Evolutionary conservation across 2,329 filamentous ascomycete species (phyloP), one percentile per base, ranked within the genome.

Genomic region (Colletotrichum acutatum): DNA sequence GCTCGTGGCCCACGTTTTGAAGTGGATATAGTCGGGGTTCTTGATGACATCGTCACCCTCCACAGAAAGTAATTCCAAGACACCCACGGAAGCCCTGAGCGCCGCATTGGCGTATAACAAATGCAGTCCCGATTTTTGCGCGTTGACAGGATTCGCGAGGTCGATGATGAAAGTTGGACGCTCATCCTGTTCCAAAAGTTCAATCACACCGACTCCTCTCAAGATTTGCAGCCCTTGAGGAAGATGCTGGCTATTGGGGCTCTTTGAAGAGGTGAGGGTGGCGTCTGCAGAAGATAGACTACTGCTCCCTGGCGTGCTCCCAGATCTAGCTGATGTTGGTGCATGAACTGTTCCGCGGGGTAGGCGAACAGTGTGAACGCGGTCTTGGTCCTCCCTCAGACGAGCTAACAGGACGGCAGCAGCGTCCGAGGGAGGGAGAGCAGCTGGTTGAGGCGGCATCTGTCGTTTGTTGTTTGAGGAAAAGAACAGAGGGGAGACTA

Each of bases 101-200:
- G 92, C 88, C 11, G 87, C 85, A 79, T 96, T 97, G 34, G 89
- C 88, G 79, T 93, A 95, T 0, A 94, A 76, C 8, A 94, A 86
- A 34, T 89, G 86, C 49, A 95, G 81, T 1, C 85, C 85, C 0
- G 87, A 86, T 1, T 87, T 83, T 26, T 82, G 83, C 59, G 85
- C 86, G 76, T 91, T 92, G n/a, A 83, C 80, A 1, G 85, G 80
- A 77, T 92, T 90, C 8, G 85, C 84, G 63, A 94, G 82, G 77
- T 96, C 93, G 42, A 96, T 85, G 54, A 96, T 88, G 77, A 96
- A 94, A 0, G 92, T 94, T 3, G 93, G 94, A 59, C 94, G 86
- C 62, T 92, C 90, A 79, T 97, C 94, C 76, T 93, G 89, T 78
- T 96, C 93, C 53, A 97, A 82, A 52, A 96, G 83, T 80, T 96